Conservation (phyloP, 2,329 filamentous ascomycete genomes). For the Pseudogymnoascus sp. region DNA sequence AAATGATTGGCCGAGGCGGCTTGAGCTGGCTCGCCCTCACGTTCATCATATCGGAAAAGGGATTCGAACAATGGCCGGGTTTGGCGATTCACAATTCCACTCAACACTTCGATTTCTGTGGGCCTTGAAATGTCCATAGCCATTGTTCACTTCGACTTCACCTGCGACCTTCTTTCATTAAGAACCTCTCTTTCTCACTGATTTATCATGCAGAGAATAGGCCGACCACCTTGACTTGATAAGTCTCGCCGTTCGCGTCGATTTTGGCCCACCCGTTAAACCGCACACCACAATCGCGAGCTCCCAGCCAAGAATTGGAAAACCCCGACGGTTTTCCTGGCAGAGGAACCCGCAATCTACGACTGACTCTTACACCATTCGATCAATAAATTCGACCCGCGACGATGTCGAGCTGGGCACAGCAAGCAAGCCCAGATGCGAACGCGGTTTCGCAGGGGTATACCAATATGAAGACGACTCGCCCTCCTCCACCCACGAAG, state of each 20-base stretch:
- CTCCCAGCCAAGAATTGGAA: background rate
- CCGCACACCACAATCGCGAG: conserved; percentile 5
- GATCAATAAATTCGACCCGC: background rate
- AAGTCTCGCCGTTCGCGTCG: conserved; percentile 5
- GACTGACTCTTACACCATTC: background rate
- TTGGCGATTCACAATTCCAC: conserved; percentile 8
- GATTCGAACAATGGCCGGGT: conserved; percentile 4
- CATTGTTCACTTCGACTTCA: conserved; percentile 4
- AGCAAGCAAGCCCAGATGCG: conserved; percentile 18
- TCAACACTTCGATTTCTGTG: background rate
- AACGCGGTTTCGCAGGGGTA: conserved; percentile 42
- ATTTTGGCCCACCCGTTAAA: conserved; percentile 5
- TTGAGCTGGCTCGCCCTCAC: conserved; percentile 1
- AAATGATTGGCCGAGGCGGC: conserved; percentile 6
- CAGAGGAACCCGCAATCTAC: background rate
- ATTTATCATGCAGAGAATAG: conserved; percentile 7
- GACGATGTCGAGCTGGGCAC: conserved; percentile 11
- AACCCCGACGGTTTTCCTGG: background rate
- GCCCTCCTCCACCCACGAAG: conserved; percentile 45
- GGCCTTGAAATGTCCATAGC: background rate
- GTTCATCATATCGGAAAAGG: background rate
- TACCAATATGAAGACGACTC: conserved; percentile 41
- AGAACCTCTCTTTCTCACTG: background rate
- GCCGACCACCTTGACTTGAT: conserved; percentile 10
- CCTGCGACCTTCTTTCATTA: background rate